These are phyloP conservation scores for Camelina hispida DNA, from an alignment of 345 rosid species.

Conservation along the genomic window DNA sequence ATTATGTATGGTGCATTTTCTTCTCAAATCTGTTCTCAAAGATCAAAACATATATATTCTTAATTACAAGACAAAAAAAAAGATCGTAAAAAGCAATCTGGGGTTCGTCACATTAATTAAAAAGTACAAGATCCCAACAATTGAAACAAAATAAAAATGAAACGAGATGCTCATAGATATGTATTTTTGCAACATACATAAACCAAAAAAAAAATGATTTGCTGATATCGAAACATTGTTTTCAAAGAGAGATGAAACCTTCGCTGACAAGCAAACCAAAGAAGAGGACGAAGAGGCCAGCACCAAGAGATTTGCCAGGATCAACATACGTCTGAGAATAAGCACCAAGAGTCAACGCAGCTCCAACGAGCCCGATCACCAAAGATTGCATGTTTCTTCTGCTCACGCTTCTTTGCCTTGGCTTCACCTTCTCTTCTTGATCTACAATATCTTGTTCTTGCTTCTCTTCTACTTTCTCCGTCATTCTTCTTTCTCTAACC, in stretches of 20 bases:
- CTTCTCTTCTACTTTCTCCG: constrained; percentile 38
- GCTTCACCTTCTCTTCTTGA: constrained; percentile 39
- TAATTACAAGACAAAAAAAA: background rate
- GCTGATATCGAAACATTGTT: background rate
- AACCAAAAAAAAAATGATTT: background rate
- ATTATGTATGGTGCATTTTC: background rate
- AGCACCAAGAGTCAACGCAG: constrained; percentile 71
- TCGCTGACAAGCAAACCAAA: constrained; percentile 75
- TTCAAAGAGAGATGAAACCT: constrained; percentile 67
- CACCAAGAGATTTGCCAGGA: constrained; percentile 60
- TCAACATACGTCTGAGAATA: constrained; percentile 66
- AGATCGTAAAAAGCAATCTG: background rate
- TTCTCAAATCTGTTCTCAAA: background rate
- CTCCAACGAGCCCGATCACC: constrained; percentile 73
- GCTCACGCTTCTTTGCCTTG: constrained; percentile 39
- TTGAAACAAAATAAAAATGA: background rate
- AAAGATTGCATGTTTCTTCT: constrained; percentile 56
- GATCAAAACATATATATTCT: constrained; percentile 24
- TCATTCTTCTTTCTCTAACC: constrained; percentile 42
- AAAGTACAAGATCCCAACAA: constrained; percentile 21
- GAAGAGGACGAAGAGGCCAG: constrained; percentile 72
- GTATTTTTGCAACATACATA: constrained; percentile 5
- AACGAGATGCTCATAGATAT: constrained; percentile 16
- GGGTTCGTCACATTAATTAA: constrained; percentile 8
- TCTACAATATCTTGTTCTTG: constrained; percentile 34